These are phyloP conservation scores for Phycomyces nitens DNA, from an alignment of 192 early-diverging fungal genomes.

Conservation along the genomic window DNA sequence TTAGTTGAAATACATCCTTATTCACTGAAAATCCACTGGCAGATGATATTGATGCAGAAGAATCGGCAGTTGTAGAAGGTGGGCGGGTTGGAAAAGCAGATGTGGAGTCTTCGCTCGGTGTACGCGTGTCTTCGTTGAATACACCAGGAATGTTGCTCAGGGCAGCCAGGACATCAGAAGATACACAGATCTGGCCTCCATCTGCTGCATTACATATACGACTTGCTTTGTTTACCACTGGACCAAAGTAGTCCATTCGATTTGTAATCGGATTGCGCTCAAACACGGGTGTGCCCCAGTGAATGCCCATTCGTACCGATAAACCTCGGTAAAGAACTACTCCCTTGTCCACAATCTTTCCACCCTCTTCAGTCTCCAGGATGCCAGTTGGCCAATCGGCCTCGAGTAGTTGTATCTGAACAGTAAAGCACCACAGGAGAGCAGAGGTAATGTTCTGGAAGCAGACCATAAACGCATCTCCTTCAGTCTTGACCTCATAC, in stretches of 20 bases:
- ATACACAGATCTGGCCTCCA: slow-evolving; percentile 86
- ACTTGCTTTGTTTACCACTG: slow-evolving; percentile 86
- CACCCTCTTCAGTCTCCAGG: slow-evolving; percentile 70
- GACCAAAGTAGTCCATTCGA: slow-evolving; percentile 96
- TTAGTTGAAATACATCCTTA: slow-evolving; percentile 42
- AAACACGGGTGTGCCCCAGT: slow-evolving; percentile 83
- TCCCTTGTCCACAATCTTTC: slow-evolving; percentile 62
- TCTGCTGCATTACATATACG: slow-evolving; percentile 82
- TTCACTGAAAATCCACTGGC: slow-evolving; percentile 6
- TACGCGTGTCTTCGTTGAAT: slow-evolving; percentile 1
- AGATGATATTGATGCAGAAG: neutral
- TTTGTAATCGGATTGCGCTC: slow-evolving; percentile 85
- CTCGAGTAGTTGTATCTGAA: slow-evolving; percentile 73
- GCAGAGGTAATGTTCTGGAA: slow-evolving; percentile 80
- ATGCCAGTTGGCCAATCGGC: slow-evolving; percentile 89
- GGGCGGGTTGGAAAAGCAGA: neutral
- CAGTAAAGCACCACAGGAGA: slow-evolving; percentile 83
- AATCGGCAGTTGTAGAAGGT: neutral
- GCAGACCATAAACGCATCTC: slow-evolving; percentile 92
- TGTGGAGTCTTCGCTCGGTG: slow-evolving; percentile 17
- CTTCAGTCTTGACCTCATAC: slow-evolving; percentile 95
- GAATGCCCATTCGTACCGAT: slow-evolving; percentile 91
- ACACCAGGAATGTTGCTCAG: slow-evolving; percentile 31
- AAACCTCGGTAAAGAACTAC: slow-evolving; percentile 79
- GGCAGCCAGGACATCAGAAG: slow-evolving; percentile 64